Evolutionary conservation across 2,329 filamentous ascomycete genomes (phyloP), one percentile per base, ranked within the genome.

Genomic region (Sarocladium oryzae): DNA sequence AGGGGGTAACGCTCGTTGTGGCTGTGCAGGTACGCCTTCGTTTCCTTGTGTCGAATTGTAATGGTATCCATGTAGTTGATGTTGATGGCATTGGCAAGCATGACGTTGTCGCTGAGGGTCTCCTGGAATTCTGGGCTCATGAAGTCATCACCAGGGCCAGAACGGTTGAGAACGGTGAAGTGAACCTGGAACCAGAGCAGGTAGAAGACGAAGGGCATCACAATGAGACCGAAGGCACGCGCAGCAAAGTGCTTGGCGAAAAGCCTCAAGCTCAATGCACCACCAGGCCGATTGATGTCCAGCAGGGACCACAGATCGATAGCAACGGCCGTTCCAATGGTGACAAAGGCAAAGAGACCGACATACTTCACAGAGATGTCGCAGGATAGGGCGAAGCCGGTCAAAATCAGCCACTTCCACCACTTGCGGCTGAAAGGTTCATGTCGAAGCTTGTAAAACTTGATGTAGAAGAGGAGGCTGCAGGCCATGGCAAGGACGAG

Each of bases 101-200:
- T 93, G 55, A 86, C 72, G 65, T 99, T 99, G 74, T 99, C 92
- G 63, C 87, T 90, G 56, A 99, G 76, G 2, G 93, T 97, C 73
- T 96, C 91, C 73, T 99, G 93, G 75, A 99, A 99, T 63, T 93
- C 89, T 1, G 93, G 93, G 3, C 87, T 90, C 93, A 99, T 99
- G 73, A 99, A 99, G 63, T 97, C 92, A 65, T 99, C 93, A 51
- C 93, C 93, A 40, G 93, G 92, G 32, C 93, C 93, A 50, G 93
- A 97, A 54, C 85, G 81, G 58, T 74, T 86, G 56, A 99, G 78
- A 61, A 99, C 89, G 40, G 89, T 79, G 68, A 99, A 99, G 73
- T 99, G 93, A 26, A 99, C 91, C 77, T 99, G 93, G 84, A 99
- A 99, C 93, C 93, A 99, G 78, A 99, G 97, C 43, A 99, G 81